Base-by-base conservation (phyloP, 805 yeast species). In the Saturnispora hagleri region DNA sequence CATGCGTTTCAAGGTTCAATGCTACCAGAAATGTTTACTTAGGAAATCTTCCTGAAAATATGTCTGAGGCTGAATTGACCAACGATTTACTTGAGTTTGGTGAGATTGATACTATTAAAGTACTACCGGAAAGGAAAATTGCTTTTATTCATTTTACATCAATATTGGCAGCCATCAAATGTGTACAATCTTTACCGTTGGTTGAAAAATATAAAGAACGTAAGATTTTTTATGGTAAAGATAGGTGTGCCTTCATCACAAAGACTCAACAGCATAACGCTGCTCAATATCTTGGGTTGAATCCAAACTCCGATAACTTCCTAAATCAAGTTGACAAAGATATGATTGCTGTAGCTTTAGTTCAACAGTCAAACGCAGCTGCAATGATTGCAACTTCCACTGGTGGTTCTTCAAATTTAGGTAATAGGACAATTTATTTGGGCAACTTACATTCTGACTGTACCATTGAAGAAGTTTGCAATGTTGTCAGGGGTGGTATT, bases 231-330 rank as follows among this genome's bases (percentile, higher is more conserved):
- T 90, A 88, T 63, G 98, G 97, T 55, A 90, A 89, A 66, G 98
- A 91, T 68, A 76, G 98, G 68, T 87, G 93, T 72, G 96, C 97
- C 2, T 89, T 89, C 62, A 87, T 91, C 44, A 89, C 97, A 26
- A 89, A 88, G 66, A 86, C 97, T 17, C 97, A 93, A 69, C 96
- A 89, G 69, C 97, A 90, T 64, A 89, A 91, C 65, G 98, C 97
- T 18, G 96, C 97, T 3, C 96, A 90, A 66, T 91, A 89, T 64
- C 71, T 91, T 51, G 97, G 97, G 1, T 74, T 89, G 55, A 88
- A 93, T 43, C 95, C 96, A 18, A 93, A 95, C 28, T 79, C 84
- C 76, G 95, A 86, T 62, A 87, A 85, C 62, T 72, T 86, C 52
- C 80, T 85, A 27, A 84, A 88, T 53, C 63, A 62, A 42, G 69